Conservation (phyloP, 2,329 filamentous ascomycete species). For the Ceratocystis eucalypticola region DNA sequence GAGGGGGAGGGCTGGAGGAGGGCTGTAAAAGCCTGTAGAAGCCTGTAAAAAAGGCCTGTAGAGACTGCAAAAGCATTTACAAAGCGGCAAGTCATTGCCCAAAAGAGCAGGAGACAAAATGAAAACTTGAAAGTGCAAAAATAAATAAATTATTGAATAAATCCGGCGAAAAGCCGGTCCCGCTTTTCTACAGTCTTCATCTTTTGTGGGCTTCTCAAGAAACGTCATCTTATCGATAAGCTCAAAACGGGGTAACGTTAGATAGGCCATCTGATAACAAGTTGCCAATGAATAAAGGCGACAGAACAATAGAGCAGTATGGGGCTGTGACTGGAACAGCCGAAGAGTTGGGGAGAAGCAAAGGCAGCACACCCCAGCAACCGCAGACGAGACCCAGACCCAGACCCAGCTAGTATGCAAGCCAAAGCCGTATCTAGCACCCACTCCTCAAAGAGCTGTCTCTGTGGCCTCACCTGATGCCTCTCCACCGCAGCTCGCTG, state of each 20-base stretch:
- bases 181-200: background rate
- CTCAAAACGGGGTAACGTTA: too few species aligned
- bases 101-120: background rate
- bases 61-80: too few species aligned
- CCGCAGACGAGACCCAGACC: too few species aligned
- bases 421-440: background rate
- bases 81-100: too few species aligned
- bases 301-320: background rate
- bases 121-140: background rate
- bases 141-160: background rate
- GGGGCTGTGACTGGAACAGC: background rate
- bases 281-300: background rate
- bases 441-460: background rate
- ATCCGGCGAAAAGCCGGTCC: background rate
- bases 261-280: slow-evolving; percentile 11
- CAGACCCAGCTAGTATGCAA: too few species aligned
- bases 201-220: background rate
- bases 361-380: background rate
- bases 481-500: background rate
- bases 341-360: background rate
- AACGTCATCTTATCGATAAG: slow-evolving; percentile 13
- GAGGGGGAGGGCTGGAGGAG: too few species aligned
- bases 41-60: background rate
- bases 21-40: background rate
- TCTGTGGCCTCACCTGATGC: background rate